phyloP scores from a whole-genome alignment of 805 yeast species.

The Metschnikowia arizonensis region DNA sequence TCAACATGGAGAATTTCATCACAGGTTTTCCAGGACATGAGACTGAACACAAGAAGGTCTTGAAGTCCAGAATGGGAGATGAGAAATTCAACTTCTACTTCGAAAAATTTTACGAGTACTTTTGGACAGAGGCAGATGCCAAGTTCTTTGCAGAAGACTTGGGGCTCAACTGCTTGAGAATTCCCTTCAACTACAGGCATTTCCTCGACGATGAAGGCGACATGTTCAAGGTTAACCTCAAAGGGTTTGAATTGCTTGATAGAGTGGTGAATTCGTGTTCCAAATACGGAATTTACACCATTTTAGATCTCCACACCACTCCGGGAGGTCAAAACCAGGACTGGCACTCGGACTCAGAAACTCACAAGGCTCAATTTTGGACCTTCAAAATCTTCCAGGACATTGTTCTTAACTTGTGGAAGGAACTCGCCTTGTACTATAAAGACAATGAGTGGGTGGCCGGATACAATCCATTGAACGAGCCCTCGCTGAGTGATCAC shows the following conservation, averaged over 20 bases:
- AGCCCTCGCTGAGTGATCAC: slow-evolving; percentile 47
- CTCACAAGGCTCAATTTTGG: slow-evolving; percentile 48
- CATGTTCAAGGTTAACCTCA: slow-evolving; percentile 37
- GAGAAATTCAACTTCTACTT: slow-evolving; percentile 48
- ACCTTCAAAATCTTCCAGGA: slow-evolving; percentile 48
- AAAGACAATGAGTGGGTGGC: slow-evolving; percentile 47
- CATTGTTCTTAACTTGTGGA: slow-evolving; percentile 44
- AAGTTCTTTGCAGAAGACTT: slow-evolving; percentile 37
- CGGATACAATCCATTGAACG: slow-evolving; percentile 53
- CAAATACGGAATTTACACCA: slow-evolving; percentile 44
- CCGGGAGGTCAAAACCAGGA: slow-evolving; percentile 57
- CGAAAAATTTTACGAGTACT: slow-evolving; percentile 50
- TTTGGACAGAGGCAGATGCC: slow-evolving; percentile 51
- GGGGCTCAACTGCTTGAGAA: slow-evolving; percentile 44
- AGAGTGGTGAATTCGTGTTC: slow-evolving; percentile 42
- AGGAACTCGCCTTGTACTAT: slow-evolving; percentile 42
- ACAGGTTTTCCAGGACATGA: slow-evolving; percentile 55
- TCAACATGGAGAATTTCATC: slow-evolving; percentile 55
- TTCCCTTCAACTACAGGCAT: slow-evolving; percentile 52
- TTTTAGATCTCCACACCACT: slow-evolving; percentile 46
- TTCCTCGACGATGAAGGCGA: slow-evolving; percentile 46
- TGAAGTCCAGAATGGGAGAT: slow-evolving; percentile 39
- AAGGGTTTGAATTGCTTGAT: slow-evolving; percentile 45
- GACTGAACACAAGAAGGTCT: slow-evolving; percentile 44
- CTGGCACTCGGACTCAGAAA: slow-evolving; percentile 49